Evolutionary conservation across 352 stramenopile species (phyloP).

Genomic region (Globisporangium mamillatum): DNA sequence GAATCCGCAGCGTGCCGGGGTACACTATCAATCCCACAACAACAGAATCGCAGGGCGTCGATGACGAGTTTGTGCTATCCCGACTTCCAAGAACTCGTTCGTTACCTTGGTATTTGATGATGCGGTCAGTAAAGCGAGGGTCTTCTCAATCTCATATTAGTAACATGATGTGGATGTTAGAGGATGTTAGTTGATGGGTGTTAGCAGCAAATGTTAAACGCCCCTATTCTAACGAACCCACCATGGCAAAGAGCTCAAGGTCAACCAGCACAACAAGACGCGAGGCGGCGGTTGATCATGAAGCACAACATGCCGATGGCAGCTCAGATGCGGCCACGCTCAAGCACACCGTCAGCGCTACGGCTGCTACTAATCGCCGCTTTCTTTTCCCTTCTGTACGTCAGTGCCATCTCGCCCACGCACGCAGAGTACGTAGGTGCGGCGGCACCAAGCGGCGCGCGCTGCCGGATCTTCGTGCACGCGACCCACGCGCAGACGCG

Average conservation of each 20-base stretch:
- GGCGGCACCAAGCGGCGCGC: conserved; percentile 20
- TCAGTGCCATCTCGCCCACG: neutral
- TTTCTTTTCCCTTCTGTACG: conserved; percentile 16
- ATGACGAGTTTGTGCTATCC: too few species aligned
- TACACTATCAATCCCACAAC: too few species aligned
- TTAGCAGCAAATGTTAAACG: too few species aligned
- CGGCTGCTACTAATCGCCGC: neutral
- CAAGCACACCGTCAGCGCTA: neutral
- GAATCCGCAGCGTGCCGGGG: too few species aligned
- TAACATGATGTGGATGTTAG: too few species aligned
- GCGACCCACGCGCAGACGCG: conserved; percentile 31
- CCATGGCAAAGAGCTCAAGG: neutral
- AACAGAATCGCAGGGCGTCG: too few species aligned
- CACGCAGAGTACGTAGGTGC: conserved; percentile 14
- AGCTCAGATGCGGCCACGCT: neutral
- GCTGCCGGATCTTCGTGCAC: conserved; percentile 61
- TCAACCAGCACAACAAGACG: neutral
- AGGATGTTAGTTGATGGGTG: too few species aligned
- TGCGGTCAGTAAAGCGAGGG: too few species aligned
- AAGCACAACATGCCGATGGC: neutral
- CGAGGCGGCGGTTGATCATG: neutral
- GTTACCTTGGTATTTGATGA: too few species aligned
- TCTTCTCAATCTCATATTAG: too few species aligned
- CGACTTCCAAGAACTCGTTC: too few species aligned
- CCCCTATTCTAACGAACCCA: too few species aligned